A percentile compares a stretch with the other conserved stretches of the same genome.
phyloP scores from a whole-genome alignment of 768 basidiomycete species.

The Pisolithus sp. region DNA sequence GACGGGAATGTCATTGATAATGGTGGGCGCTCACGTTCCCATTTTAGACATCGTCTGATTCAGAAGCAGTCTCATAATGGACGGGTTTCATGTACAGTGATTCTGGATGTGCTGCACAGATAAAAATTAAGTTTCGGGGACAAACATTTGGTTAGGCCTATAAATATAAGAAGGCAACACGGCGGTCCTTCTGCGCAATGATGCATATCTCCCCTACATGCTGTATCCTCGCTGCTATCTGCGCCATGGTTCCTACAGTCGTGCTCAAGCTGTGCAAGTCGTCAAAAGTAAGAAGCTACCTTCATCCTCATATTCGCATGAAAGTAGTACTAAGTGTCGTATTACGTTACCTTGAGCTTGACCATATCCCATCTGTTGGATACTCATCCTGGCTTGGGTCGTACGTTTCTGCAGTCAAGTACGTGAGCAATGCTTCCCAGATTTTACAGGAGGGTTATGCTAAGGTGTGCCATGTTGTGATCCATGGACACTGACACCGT shows the following conservation, averaged over 20 bases:
- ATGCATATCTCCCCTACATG: neutral
- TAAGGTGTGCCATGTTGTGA: slow-evolving; percentile 11
- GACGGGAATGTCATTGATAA: too few species aligned
- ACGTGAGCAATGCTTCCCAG: slow-evolving; percentile 7
- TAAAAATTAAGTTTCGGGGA: too few species aligned
- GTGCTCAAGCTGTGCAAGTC: neutral
- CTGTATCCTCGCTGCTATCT: neutral
- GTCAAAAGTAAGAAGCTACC: neutral
- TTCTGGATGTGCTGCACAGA: too few species aligned
- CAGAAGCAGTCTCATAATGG: too few species aligned
- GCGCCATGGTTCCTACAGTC: neutral
- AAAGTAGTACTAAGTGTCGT: neutral
- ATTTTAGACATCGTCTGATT: too few species aligned
- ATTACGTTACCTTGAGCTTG: slow-evolving; percentile 8
- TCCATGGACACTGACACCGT: neutral
- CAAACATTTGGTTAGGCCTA: too few species aligned
- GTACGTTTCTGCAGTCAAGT: slow-evolving; percentile 16
- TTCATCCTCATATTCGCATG: neutral
- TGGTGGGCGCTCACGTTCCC: too few species aligned
- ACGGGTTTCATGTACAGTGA: too few species aligned
- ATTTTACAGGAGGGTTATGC: slow-evolving; percentile 29
- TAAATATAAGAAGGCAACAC: too few species aligned
- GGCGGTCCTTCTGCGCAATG: too few species aligned
- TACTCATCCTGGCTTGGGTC: slow-evolving; percentile 20
- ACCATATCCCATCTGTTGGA: slow-evolving; percentile 25